phyloP scores from a whole-genome alignment of 192 early-diverging fungal species.

The Rhizoclosmatium globosum region DNA sequence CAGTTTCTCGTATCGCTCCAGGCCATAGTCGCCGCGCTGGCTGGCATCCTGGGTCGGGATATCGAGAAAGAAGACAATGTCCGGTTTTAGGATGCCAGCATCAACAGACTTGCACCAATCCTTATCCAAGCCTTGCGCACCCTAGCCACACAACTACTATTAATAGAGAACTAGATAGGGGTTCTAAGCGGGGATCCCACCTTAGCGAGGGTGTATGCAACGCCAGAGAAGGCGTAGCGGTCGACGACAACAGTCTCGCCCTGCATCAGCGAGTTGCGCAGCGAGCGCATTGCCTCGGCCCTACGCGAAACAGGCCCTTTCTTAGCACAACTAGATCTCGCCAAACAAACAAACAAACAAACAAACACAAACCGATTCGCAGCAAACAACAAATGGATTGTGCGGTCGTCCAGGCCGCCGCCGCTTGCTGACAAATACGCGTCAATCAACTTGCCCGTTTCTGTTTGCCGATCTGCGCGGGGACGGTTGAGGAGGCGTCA shows the following conservation, averaged over 20 bases:
- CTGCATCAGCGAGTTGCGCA: constrained; percentile 55
- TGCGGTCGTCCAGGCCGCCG: constrained; percentile 72
- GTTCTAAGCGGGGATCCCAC: constrained; percentile 35
- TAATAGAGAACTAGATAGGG: not conserved
- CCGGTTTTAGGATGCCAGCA: constrained; percentile 83
- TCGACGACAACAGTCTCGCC: constrained; percentile 89
- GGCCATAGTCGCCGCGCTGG: constrained; percentile 85
- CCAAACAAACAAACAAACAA: not conserved
- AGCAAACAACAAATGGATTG: constrained; percentile 93
- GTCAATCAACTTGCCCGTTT: constrained; percentile 92
- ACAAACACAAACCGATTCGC: constrained; percentile 93
- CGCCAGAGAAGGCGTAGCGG: constrained; percentile 96
- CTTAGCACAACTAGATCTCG: no score
- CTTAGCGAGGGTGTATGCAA: constrained; percentile 92
- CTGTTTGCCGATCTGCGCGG: constrained; percentile 79
- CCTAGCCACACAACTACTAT: constrained; percentile 35
- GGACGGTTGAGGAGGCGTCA: not conserved
- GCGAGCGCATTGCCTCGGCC: constrained; percentile 57
- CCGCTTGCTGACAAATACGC: constrained; percentile 69
- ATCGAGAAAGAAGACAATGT: constrained; percentile 90
- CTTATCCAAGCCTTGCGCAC: constrained; percentile 65
- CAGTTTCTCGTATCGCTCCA: constrained; percentile 89
- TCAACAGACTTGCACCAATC: constrained; percentile 92
- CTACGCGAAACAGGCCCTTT: constrained; percentile 37
- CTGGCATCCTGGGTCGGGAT: constrained; percentile 78